Evolutionary conservation across 2,329 filamentous ascomycete species (phyloP).

Genomic region (Colletotrichum lentis): DNA sequence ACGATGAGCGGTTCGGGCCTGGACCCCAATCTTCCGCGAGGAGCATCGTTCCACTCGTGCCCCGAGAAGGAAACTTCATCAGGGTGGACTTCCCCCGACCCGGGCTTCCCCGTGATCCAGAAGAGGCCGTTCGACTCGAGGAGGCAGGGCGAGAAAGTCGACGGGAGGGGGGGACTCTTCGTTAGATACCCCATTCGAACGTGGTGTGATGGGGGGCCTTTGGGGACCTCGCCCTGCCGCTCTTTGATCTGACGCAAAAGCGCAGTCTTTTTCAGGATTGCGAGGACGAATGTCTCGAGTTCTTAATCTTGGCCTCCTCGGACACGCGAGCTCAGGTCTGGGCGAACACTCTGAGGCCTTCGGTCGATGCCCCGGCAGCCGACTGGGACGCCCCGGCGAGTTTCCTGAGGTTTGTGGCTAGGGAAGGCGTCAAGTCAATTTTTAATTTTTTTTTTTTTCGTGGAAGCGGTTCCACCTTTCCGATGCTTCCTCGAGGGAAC

Average conservation of each 20-base stretch:
- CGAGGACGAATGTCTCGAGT: background rate
- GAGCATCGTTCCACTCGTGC: slow-evolving; percentile 40
- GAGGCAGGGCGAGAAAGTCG: slow-evolving; percentile 45
- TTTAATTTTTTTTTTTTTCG: too few species aligned
- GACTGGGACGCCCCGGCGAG: background rate
- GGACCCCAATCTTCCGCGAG: slow-evolving; percentile 48
- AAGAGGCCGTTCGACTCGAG: slow-evolving; percentile 43
- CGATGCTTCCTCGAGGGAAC: background rate
- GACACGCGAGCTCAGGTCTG: background rate
- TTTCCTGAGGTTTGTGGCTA: background rate
- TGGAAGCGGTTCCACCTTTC: background rate
- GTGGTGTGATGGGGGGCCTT: slow-evolving; percentile 48
- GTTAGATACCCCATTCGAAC: slow-evolving; percentile 51
- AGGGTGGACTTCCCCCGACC: slow-evolving; percentile 58
- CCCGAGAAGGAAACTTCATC: slow-evolving; percentile 50
- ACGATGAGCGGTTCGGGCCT: slow-evolving; percentile 42
- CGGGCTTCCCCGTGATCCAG: slow-evolving; percentile 54
- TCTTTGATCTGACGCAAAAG: slow-evolving; percentile 22
- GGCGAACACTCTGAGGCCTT: background rate
- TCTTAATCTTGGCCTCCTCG: background rate
- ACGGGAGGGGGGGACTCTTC: slow-evolving; percentile 27
- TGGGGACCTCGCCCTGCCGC: slow-evolving; percentile 44
- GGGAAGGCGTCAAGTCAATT: background rate
- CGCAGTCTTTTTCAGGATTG: slow-evolving; percentile 9
- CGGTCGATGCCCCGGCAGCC: background rate